phyloP scores from a whole-genome alignment of 306 rosid species.

The Quillaja saponaria region DNA sequence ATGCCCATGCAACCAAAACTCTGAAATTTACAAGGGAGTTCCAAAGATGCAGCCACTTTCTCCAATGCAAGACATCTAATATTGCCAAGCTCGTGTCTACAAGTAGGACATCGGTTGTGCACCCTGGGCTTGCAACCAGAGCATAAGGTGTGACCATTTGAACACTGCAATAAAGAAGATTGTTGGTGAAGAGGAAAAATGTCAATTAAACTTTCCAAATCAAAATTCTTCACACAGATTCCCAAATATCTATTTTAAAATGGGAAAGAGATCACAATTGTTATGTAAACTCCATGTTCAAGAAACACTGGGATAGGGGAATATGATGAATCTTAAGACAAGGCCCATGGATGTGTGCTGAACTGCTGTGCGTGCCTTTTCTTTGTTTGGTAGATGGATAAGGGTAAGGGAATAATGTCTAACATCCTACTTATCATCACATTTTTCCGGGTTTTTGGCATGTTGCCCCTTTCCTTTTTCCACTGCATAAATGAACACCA shows the following conservation, averaged over 20 bases:
- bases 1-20: constrained; percentile 76
- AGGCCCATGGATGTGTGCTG: no score
- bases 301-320: neutral
- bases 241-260: no score
- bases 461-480: no score
- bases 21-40: constrained; percentile 90
- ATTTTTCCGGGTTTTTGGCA: no score
- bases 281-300: neutral
- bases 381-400: no score
- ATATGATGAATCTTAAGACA: no score
- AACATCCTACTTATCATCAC: no score
- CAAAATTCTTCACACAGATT: neutral
- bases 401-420: no score
- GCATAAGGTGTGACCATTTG: constrained; percentile 93
- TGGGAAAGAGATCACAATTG: no score
- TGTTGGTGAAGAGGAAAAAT: neutral
- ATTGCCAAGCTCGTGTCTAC: constrained; percentile 91
- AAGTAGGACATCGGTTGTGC: constrained; percentile 94
- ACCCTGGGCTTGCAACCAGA: constrained; percentile 94
- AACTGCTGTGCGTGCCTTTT: neutral
- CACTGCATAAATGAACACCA: no score
- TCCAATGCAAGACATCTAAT: constrained; percentile 93
- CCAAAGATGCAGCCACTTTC: constrained; percentile 92
- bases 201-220: neutral
- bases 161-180: constrained; percentile 61